Base-by-base conservation (phyloP, 108 stramenopile genomes). In the Mayamaea pseudoterrestris region DNA sequence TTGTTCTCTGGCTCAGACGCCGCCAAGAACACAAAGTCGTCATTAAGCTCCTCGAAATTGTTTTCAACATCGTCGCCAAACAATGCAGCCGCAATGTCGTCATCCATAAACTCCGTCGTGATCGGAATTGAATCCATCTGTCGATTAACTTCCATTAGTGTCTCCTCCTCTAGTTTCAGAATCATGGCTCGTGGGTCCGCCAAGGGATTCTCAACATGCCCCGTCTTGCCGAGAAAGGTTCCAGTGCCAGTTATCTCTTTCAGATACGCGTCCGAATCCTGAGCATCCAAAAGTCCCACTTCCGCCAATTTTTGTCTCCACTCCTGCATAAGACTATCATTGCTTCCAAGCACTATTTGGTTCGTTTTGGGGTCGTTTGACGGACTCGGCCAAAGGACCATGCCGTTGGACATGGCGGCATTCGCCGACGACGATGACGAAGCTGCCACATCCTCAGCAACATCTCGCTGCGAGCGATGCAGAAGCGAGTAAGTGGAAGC, bases 1-100 rank as follows among this genome's bases (percentile, higher is more conserved):
- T 11, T 57, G 2, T 48, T 41, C 35, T 77, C 76, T 7, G 61
- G 62, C 48, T 78, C 90, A 44, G 66, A 37, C 9, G 82, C 85
- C 5, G 93, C 96, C 44, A 86, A 80, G 48, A 91, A 30, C 31
- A 93, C 78, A 60, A 95, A 98, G 59, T 98, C 97, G 66, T 98
- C 97, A 51, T 90, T 69, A 6, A 98, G 55, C 47, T 95, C 90
- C 66, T 93, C 94, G 57, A 62, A 82, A 18, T 76, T 84, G 3
- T 58, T 74, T 21, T 81, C 83, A 7, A 79, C 89, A 17, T 51
- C 58, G 6, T 86, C 90, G 30, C 75, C 81, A 63, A 90, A 90
- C 23, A 98, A 53, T 12, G 88, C 92, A n/a, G 65, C 47, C 9
- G 83, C 83, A 41, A 98, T 70, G 50, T 98, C 93, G 12, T 84